Base-by-base conservation (phyloP, 1,284 basidiomycete genomes). In the Apiotrichum veenhuisii region DNA sequence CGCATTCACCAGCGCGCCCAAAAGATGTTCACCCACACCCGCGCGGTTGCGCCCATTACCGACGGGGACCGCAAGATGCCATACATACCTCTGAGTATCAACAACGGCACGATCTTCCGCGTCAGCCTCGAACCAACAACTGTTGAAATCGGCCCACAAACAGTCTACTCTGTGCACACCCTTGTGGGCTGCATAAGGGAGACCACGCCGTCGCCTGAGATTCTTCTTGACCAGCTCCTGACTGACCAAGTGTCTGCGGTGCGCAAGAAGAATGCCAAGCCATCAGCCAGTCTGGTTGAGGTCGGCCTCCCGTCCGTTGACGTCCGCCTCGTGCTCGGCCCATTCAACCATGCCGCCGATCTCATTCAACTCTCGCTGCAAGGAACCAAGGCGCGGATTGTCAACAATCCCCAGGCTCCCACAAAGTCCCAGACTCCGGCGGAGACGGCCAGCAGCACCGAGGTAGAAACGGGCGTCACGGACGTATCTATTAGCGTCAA, bases 151-250 rank as follows among this genome's bases (percentile, higher is more conserved):
- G 61, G 55, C 34, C 57, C 59, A 0, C 41, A 45, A 17, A 61
- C 59, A 0, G 26, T 61, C 10, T 27, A 20, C 4, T 38, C 56
- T 1, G 59, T 50, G 1, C 50, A 43, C 5, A 20, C 45, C 5
- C 45, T 64, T 18, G 37, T 41, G 3, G 51, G 30, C 1, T 41
- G 25, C 14, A 43, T 62, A 34, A 20, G 34, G 23, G 23, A n/a
- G 40, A 43, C 8, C 14, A 50, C 26, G 4, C 49, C 49, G 9
- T 27, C 38, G 1, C 55, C 57, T 0, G 55, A 53, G 5, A 27
- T 52, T 8, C 58, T 58, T 3, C 47, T 63, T 5, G 60, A 62
- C 37, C 42, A 56, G 17, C 54, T 61, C 8, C 47, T 62, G 5
- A 48, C 37, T 22, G 38, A 44, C 23, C 55, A 59, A 11, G 55